Evolutionary conservation across 2,329 filamentous ascomycete genomes (phyloP), one percentile per base, ranked within the genome.

Genomic region (Trichoderma citrinoviride): DNA sequence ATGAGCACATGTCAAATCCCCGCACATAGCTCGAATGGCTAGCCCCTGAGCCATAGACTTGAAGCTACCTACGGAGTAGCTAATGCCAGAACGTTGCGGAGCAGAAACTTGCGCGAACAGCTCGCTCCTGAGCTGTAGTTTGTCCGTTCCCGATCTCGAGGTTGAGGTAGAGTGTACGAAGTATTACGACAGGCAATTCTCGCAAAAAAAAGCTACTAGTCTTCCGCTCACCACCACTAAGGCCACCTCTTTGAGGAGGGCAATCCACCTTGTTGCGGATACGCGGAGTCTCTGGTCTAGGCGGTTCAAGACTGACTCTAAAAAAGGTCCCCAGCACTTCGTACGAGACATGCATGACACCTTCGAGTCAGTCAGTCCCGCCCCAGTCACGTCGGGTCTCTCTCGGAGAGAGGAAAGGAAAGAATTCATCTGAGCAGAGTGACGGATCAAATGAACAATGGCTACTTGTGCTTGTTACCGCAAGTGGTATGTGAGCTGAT

Each of bases 371-470:
- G 47, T 53, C 58, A 53, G 47, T 47, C 25, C 41, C 19, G 27
- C 43, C n/a, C 55, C 19, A 17, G 40, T 53, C 40, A 44, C n/a
- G 40, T n/a, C 37, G 37, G 49, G 41, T 5, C 49, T 61, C 58
- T 6, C 23, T 44, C 58, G 47, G 49, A 25, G 58, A 61, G 40
- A 14, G 23, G 37, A 25, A 49, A 61, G 40, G 33, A 19, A 29
- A 61, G 33, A 40, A 10, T 52, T 25, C 37, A 44, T 61, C 57
- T 37, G 40, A 23, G n/a, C 41, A 50, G 23, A 19, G 14, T 33
- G 49, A 62, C 29, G 33, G 49, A 54, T 46, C 40, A 62, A 61
- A 61, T 53, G 15, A 27, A 53, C 21, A 53, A 60, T 60, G 23
- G 10, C 56, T 33, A 25, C 33, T 14, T 37, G 33, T 37, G 33